phyloP scores from a whole-genome alignment of 2,329 filamentous ascomycete genomes.

The Emmonsia crescens region DNA sequence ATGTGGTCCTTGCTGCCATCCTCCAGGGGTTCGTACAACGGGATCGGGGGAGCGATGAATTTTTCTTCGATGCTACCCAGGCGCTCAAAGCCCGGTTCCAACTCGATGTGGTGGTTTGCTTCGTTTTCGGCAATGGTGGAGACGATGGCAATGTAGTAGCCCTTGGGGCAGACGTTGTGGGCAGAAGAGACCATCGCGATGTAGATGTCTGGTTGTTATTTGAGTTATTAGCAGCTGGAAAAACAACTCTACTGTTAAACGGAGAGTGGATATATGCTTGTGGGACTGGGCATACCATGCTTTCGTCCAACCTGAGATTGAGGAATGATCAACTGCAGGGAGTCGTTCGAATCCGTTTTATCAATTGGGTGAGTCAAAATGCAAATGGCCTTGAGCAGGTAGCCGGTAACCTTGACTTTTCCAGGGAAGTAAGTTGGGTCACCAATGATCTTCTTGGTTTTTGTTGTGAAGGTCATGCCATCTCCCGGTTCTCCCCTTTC shows the following conservation, averaged over 20 bases:
- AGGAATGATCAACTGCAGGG: constrained; percentile 89
- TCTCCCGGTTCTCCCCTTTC: constrained; percentile 63
- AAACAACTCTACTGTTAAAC: not conserved
- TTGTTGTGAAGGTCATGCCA: constrained; percentile 87
- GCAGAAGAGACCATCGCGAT: constrained; percentile 89
- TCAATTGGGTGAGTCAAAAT: constrained; percentile 91
- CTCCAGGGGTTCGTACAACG: constrained; percentile 82
- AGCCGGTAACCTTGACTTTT: constrained; percentile 78
- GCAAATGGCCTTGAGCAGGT: constrained; percentile 93
- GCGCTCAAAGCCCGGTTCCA: constrained; percentile 82
- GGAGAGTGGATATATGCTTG: not conserved
- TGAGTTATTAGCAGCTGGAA: not conserved
- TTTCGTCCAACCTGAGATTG: constrained; percentile 95
- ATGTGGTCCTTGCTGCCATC: constrained; percentile 78
- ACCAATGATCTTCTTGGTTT: constrained; percentile 88
- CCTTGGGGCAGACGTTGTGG: constrained; percentile 97
- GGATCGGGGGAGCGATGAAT: constrained; percentile 88
- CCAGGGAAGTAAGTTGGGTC: constrained; percentile 93
- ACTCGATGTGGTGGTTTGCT: constrained; percentile 91
- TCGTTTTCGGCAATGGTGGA: constrained; percentile 89
- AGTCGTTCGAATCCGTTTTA: constrained; percentile 81
- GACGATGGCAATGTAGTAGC: constrained; percentile 97
- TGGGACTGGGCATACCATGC: constrained; percentile 55
- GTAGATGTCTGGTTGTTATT: constrained; percentile 63
- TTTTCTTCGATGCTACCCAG: constrained; percentile 92